These are phyloP conservation scores for Sphagnurus paluster DNA, from an alignment of 1,284 basidiomycete species.

Conservation along the genomic window DNA sequence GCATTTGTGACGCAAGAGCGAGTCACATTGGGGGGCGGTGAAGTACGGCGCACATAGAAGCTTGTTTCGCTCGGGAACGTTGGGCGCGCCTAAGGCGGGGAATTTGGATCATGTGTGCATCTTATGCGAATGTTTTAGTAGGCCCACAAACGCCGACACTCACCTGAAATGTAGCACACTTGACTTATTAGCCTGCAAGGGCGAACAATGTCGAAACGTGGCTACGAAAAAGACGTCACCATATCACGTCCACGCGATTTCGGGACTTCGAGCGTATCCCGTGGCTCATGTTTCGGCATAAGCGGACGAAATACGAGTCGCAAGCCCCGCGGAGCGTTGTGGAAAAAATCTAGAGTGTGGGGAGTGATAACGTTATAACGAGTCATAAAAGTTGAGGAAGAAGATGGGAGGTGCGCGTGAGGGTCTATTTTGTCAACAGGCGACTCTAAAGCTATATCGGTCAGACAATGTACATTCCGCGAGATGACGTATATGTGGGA, in stretches of 20 bases:
- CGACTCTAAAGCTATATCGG: no score
- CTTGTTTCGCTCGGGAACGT: no score
- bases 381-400: not conserved
- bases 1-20: constrained; percentile 2
- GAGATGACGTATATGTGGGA: no score
- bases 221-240: constrained; percentile 6
- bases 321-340: not conserved
- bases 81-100: no score
- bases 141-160: constrained; percentile 9
- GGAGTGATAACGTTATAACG: not conserved
- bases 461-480: no score
- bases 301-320: not conserved
- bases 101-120: no score
- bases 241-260: constrained; percentile 6
- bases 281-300: not conserved
- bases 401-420: no score
- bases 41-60: no score
- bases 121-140: constrained; percentile 3
- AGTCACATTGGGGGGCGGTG: no score
- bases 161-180: not conserved
- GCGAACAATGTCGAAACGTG: constrained; percentile 25
- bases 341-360: not conserved
- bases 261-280: constrained; percentile 9
- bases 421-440: no score
- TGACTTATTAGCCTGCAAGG: constrained; percentile 13